A percentile compares a stretch with the other conserved stretches of the same genome.
Evolutionary conservation across 139 green algal species (phyloP).

Genomic region (Yamagishiella unicocca): DNA sequence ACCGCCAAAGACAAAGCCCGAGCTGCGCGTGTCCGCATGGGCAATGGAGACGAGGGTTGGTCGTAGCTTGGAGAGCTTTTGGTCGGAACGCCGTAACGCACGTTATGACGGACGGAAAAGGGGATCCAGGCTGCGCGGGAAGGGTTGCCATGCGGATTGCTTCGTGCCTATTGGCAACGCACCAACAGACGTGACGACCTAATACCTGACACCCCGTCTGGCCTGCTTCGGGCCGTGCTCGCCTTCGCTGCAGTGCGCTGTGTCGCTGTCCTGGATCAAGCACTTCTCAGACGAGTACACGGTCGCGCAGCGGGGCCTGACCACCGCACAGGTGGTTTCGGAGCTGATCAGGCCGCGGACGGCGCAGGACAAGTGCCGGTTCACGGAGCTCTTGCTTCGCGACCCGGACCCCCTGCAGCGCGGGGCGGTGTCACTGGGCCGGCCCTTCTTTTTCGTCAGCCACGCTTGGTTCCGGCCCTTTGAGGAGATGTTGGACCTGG

Average conservation of each 20-base stretch:
- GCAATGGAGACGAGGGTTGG: too few species aligned
- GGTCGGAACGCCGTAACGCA: too few species aligned
- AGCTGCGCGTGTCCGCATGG: too few species aligned
- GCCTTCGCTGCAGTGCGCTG: slow-evolving; percentile 10
- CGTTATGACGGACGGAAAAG: too few species aligned
- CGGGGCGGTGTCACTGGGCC: background rate
- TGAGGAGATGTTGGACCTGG: background rate
- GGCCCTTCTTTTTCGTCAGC: slow-evolving; percentile 16
- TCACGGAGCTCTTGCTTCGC: background rate
- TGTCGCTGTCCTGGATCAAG: slow-evolving; percentile 8
- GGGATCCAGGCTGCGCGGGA: too few species aligned
- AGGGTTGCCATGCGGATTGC: too few species aligned
- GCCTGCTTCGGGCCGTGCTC: background rate
- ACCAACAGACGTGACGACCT: background rate
- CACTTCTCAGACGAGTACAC: slow-evolving; percentile 4
- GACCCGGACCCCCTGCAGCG: background rate
- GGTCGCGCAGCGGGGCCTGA: background rate
- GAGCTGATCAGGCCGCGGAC: background rate
- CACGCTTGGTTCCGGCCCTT: slow-evolving; percentile 3
- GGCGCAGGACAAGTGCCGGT: background rate
- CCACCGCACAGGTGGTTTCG: background rate
- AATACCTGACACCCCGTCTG: background rate
- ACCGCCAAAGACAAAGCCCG: too few species aligned
- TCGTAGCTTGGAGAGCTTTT: too few species aligned
- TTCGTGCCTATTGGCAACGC: background rate